Evolutionary conservation across 208 protist species (phyloP), one percentile per base, ranked within the genome.

Genomic region (Lotmaria passim): DNA sequence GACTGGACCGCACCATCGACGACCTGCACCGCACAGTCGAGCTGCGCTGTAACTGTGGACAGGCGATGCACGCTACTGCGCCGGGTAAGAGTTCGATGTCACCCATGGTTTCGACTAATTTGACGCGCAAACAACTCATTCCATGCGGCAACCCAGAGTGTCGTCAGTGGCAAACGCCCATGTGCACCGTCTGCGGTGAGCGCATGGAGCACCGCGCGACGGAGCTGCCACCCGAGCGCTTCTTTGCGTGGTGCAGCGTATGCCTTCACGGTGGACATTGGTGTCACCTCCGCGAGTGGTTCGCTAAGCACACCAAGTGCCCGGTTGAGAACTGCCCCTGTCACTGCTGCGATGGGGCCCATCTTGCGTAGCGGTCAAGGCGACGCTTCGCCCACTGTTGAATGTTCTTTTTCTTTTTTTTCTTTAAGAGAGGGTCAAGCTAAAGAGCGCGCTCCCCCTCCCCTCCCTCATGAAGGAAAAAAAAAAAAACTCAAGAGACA

Each of bases 241-340:
- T 70, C 56, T 93, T 95, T 55, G 80, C 79, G 15, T 97, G 93
- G 93, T 97, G 93, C 74, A 87, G 86, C 14, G 79, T 88, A 39
- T 97, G 93, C 68, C 77, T 95, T 26, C 93, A 97, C 48, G 93
- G 93, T 3, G 93, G 93, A 4, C 93, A 97, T 65, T 90, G 66
- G 73, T 74, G 69, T 34, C 90, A 97, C 71, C 33, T 95, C 44
- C 74, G 77, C 2, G 87, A 91, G 60, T 97, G 93, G 93, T 95
- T 96, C 67, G 60, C 69, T 19, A 94, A 94, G 70, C 90, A 97
- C 68, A 63, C 59, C 1, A 85, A 86, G 55, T 97, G 93, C 72
- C 79, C 93, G 11, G 90, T 94, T 10, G 89, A 95, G 70, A 86
- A 86, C 41, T 97, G 93, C 47, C 70, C 65, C 0, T 97, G 93